phyloP scores from a whole-genome alignment of 768 basidiomycete species.

The Auricularia sp. region DNA sequence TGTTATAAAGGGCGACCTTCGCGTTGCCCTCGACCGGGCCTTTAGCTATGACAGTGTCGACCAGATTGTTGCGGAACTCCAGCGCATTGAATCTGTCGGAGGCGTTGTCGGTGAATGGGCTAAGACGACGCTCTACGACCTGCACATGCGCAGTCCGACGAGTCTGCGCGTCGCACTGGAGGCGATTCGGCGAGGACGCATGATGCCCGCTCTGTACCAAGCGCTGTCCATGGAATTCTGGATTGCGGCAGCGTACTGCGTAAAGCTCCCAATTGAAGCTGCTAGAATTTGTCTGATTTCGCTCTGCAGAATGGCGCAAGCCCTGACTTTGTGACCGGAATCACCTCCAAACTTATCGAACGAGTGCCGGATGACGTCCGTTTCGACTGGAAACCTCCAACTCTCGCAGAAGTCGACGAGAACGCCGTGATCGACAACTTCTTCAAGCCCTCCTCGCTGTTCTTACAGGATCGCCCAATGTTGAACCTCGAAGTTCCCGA shows the following conservation, averaged over 20 bases:
- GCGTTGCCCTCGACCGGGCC: conserved; percentile 70
- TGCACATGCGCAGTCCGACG: conserved; percentile 77
- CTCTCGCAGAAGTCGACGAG: conserved; percentile 46
- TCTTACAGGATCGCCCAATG: conserved; percentile 37
- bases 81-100: conserved; percentile 30
- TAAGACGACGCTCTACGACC: conserved; percentile 44
- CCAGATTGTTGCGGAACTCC: conserved; percentile 52
- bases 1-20: conserved; percentile 48
- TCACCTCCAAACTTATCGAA: conserved; percentile 55
- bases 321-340: conserved; percentile 76
- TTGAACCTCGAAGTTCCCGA: conserved; percentile 16
- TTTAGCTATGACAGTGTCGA: conserved; percentile 69
- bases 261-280: conserved; percentile 34
- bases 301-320: conserved; percentile 55
- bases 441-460: conserved; percentile 49
- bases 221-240: conserved; percentile 77
- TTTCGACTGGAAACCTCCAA: conserved; percentile 64
- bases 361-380: conserved; percentile 36
- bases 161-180: conserved; percentile 83
- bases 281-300: conserved; percentile 3
- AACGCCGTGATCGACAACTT: conserved; percentile 51
- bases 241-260: conserved; percentile 84
- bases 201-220: conserved; percentile 44
- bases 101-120: conserved; percentile 64
- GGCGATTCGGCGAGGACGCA: conserved; percentile 64